phyloP scores from a whole-genome alignment of 2,329 filamentous ascomycete genomes.

The Helotiales sp. region DNA sequence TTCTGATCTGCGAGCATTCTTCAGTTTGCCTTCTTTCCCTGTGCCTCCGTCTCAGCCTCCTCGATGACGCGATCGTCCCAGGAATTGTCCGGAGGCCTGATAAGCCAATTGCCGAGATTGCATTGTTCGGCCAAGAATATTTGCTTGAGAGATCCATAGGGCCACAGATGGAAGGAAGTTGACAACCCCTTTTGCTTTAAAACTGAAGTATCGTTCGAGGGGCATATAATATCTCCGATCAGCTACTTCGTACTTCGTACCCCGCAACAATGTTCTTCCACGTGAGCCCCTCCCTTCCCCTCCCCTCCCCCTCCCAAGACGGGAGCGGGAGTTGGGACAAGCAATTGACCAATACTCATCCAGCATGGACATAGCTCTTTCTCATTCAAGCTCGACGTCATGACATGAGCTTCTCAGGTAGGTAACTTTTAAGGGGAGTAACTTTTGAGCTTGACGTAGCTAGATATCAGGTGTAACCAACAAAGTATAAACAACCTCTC shows the following conservation, averaged over 20 bases:
- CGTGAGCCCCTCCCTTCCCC: background rate
- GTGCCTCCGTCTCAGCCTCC: constrained; percentile 3
- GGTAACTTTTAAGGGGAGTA: too few relatives aligned
- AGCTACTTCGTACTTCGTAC: background rate
- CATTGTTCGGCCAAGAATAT: background rate
- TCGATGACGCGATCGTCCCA: background rate
- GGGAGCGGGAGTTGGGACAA: background rate
- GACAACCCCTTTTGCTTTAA: background rate
- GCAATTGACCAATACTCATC: constrained; percentile 7
- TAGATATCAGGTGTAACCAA: background rate
- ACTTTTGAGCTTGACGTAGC: constrained; percentile 8
- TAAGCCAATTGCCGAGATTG: background rate
- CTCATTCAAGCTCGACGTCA: background rate
- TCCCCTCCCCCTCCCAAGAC: too few relatives aligned
- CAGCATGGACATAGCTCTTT: background rate
- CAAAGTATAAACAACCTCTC: background rate
- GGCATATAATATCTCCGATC: background rate
- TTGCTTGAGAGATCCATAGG: background rate
- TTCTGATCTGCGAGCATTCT: background rate
- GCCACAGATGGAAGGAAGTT: background rate
- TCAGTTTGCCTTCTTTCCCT: too few relatives aligned
- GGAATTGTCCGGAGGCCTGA: background rate
- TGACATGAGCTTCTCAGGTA: too few relatives aligned
- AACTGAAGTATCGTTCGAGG: background rate
- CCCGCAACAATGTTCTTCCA: background rate